A percentile compares a stretch with the other conserved stretches of the same genome.
phyloP scores from a whole-genome alignment of 1,284 basidiomycete genomes.

The Pulchroboletus neoregius region DNA sequence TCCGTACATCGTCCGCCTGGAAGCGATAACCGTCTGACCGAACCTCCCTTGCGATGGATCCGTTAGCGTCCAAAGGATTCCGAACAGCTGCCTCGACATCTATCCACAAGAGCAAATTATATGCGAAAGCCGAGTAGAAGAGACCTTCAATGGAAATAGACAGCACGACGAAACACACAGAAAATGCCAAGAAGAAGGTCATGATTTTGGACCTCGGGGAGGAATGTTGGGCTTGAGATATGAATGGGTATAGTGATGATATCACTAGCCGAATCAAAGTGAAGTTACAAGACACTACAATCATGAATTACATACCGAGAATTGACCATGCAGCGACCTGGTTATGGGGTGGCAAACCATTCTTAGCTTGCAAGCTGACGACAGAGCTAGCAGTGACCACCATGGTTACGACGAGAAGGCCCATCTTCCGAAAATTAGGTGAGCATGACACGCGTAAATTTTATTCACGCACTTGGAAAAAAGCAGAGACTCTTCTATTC shows the following conservation, averaged over 20 bases:
- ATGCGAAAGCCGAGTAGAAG: constrained; percentile 71
- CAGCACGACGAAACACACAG: constrained; percentile 75
- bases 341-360: constrained; percentile 61
- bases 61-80: constrained; percentile 1
- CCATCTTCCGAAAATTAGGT: constrained; percentile 21
- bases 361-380: constrained; percentile 57
- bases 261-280: constrained; percentile 40
- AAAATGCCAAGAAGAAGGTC: constrained; percentile 67
- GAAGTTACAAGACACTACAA: not conserved
- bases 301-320: constrained; percentile 45
- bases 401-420: constrained; percentile 48
- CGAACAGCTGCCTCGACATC: constrained; percentile 56
- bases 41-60: constrained; percentile 4
- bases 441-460: not conserved
- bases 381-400: constrained; percentile 57
- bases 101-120: constrained; percentile 67
- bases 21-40: constrained; percentile 41
- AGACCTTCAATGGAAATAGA: constrained; percentile 82
- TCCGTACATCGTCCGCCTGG: constrained; percentile 61
- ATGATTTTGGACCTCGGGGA: constrained; percentile 50
- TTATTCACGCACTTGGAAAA: constrained; percentile 38
- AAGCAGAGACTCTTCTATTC: constrained; percentile 6
- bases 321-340: constrained; percentile 67
- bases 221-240: constrained; percentile 33
- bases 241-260: constrained; percentile 51